Conservation (phyloP, 1,284 basidiomycete genomes). For the Ceratobasidium sp. region DNA sequence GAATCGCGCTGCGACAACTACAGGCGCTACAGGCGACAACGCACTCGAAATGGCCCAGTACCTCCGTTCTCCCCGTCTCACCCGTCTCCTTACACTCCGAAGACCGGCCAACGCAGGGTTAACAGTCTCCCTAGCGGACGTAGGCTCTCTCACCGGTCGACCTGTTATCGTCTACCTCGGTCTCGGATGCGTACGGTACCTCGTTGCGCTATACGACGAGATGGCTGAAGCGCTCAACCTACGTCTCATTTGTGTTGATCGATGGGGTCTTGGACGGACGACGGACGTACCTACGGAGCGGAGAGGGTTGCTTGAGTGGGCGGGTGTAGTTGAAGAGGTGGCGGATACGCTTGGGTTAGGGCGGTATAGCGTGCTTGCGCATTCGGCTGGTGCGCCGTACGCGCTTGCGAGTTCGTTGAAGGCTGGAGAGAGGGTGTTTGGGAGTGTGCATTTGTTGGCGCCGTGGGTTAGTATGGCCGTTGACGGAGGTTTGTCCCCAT, state of each 20-base stretch:
- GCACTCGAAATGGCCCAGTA: conserved; percentile 79
- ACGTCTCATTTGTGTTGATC: conserved; percentile 93
- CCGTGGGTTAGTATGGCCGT: conserved; percentile 92
- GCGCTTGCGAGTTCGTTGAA: conserved; percentile 88
- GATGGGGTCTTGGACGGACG: conserved; percentile 94
- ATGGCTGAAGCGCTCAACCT: conserved; percentile 90
- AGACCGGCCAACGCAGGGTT: conserved; percentile 81
- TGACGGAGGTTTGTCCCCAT: conserved; percentile 76
- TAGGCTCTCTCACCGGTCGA: conserved; percentile 84
- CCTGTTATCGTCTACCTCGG: conserved; percentile 94
- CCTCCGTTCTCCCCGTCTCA: conserved; percentile 85
- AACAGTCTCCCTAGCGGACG: conserved; percentile 92
- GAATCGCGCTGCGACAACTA: neutral
- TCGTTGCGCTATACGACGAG: conserved; percentile 96
- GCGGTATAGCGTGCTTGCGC: conserved; percentile 91
- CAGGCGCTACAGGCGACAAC: conserved; percentile 35
- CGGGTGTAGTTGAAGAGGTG: conserved; percentile 88
- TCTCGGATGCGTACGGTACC: conserved; percentile 92
- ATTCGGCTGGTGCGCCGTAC: conserved; percentile 97
- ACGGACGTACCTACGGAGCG: conserved; percentile 77
- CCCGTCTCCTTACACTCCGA: conserved; percentile 82
- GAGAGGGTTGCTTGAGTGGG: conserved; percentile 90
- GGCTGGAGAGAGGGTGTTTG: conserved; percentile 79
- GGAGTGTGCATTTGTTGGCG: conserved; percentile 89
- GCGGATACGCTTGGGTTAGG: conserved; percentile 83